These are phyloP conservation scores for Candida maris DNA, from an alignment of 805 yeast genomes.

Conservation along the genomic window DNA sequence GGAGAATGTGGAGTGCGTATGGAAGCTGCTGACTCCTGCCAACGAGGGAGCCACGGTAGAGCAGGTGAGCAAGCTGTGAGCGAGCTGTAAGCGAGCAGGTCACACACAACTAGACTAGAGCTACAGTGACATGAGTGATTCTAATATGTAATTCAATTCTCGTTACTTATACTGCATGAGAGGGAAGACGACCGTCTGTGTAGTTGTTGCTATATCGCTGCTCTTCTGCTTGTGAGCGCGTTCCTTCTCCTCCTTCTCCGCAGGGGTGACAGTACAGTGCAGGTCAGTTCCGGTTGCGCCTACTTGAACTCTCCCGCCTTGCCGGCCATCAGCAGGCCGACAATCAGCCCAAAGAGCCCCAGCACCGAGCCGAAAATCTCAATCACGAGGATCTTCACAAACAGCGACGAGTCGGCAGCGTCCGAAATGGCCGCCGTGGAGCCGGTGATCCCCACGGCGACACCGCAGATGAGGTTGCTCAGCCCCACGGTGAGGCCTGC, in stretches of 20 bases:
- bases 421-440: slow-evolving; percentile 98
- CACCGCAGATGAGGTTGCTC: slow-evolving; percentile 91
- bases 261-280: too few species aligned
- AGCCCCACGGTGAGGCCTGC: slow-evolving; percentile 96
- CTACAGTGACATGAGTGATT: too few species aligned
- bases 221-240: too few species aligned
- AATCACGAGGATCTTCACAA: slow-evolving; percentile 92
- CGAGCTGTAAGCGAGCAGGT: too few species aligned
- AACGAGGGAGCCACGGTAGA: slow-evolving; percentile 76
- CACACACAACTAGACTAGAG: too few species aligned
- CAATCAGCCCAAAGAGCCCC: slow-evolving; percentile 94
- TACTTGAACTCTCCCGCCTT: slow-evolving; percentile 85
- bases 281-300: too few species aligned
- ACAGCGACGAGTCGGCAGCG: slow-evolving; percentile 93
- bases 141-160: too few species aligned
- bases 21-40: slow-evolving; percentile 85
- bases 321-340: slow-evolving; percentile 95
- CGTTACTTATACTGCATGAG: too few species aligned
- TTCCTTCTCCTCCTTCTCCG: too few species aligned
- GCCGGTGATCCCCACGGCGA: slow-evolving; percentile 96
- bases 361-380: slow-evolving; percentile 97
- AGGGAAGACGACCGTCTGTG: too few species aligned
- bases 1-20: slow-evolving; percentile 64
- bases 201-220: too few species aligned
- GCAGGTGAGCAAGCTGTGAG: slow-evolving; percentile 28